A percentile compares a stretch with the other conserved stretches of the same genome.
These are phyloP conservation scores for Eutypella sp. DNA, from an alignment of 2,329 filamentous ascomycete species.

Conservation along the genomic window DNA sequence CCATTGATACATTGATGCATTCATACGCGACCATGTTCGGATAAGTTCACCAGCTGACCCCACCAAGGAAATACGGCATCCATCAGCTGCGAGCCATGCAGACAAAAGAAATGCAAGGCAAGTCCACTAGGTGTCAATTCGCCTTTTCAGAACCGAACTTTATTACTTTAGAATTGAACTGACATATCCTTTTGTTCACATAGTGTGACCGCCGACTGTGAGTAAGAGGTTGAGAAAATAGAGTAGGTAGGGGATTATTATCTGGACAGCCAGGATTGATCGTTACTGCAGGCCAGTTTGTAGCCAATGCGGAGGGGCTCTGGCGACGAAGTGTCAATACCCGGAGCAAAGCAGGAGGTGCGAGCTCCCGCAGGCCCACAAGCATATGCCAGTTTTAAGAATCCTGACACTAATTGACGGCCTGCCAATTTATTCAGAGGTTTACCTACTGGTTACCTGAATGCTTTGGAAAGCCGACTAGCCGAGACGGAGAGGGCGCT, in stretches of 20 bases:
- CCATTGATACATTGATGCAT: too few species aligned
- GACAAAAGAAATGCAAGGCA: not conserved
- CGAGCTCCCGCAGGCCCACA: conserved; percentile 25
- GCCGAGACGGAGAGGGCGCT: conserved; percentile 13
- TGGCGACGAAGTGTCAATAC: conserved; percentile 27
- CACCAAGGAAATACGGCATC: not conserved
- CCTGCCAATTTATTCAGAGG: conserved; percentile 5
- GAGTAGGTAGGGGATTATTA: too few species aligned
- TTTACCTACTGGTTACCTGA: conserved; percentile 14
- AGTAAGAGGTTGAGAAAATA: too few species aligned
- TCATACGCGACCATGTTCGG: not conserved
- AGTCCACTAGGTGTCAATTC: too few species aligned
- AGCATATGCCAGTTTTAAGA: conserved; percentile 26
- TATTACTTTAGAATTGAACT: not conserved
- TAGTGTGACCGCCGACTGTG: not conserved
- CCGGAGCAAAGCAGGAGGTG: conserved; percentile 24
- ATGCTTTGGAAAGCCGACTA: conserved; percentile 11
- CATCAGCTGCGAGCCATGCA: not conserved
- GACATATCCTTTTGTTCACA: not conserved
- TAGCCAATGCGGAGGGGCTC: conserved; percentile 1
- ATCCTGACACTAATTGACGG: conserved; percentile 15
- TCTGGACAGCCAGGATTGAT: too few species aligned
- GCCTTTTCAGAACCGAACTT: not conserved
- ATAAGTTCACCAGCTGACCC: not conserved
- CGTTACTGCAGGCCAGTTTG: conserved; percentile 4